Conservation (phyloP, 2,329 filamentous ascomycete species). For the Akanthomyces muscarius region DNA sequence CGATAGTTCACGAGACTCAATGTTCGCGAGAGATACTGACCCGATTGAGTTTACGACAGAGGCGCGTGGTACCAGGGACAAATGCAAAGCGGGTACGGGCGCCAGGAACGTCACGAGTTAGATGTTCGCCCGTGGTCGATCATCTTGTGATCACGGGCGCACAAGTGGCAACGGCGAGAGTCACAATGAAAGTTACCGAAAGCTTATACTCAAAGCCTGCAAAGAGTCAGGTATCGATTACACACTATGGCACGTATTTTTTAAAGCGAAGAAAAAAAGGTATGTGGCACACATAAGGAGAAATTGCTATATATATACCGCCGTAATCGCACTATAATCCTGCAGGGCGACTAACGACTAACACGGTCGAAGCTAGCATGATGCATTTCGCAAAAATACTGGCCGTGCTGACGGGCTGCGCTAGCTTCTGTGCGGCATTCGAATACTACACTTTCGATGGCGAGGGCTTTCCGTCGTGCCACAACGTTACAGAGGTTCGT, state of each 20-base stretch:
- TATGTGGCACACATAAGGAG: neutral
- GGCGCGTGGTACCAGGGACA: no score
- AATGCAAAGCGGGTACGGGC: no score
- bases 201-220: neutral
- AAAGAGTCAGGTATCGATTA: neutral
- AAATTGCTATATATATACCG: neutral
- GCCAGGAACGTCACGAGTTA: no score
- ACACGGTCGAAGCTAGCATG: neutral
- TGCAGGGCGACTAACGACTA: neutral
- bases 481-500: constrained; percentile 42
- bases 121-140: neutral
- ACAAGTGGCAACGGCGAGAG: neutral
- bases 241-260: no score
- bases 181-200: neutral
- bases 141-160: neutral
- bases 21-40: no score
- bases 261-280: neutral
- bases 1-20: no score
- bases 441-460: constrained; percentile 49
- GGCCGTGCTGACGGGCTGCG: neutral
- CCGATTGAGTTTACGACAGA: no score
- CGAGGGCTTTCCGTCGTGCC: constrained; percentile 43
- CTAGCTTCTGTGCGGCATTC: constrained; percentile 1
- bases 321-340: neutral
- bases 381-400: neutral